These are phyloP conservation scores for Avena eriantha DNA, from an alignment of 176 grass and related monocot genomes.

Conservation along the genomic window DNA sequence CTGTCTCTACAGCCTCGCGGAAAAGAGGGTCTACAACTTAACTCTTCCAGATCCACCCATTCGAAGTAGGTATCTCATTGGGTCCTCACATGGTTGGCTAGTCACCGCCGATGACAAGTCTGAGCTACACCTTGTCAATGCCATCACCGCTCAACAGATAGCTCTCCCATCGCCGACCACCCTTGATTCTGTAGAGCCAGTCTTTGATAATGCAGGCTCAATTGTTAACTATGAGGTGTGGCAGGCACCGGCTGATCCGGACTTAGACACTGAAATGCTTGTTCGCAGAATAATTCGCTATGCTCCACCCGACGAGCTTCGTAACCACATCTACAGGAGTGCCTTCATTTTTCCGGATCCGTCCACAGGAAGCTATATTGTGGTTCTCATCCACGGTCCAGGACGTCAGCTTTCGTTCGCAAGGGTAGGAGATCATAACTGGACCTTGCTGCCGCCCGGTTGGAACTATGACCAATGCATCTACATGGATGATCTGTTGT, in stretches of 20 bases:
- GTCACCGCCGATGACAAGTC: conserved; percentile 10
- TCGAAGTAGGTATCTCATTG: not conserved
- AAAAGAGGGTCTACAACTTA: conserved; percentile 7
- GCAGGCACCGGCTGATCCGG: not conserved
- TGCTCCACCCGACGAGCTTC: not conserved
- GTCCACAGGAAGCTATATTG: conserved; percentile 6
- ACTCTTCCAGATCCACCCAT: conserved; percentile 8
- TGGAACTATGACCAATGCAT: not conserved
- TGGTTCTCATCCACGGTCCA: not conserved
- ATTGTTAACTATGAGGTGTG: not conserved
- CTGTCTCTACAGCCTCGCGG: not conserved
- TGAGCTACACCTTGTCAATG: conserved; percentile 10
- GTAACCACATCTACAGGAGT: not conserved
- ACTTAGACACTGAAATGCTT: not conserved
- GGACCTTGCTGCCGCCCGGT: not conserved
- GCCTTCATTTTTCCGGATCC: not conserved
- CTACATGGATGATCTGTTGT: not conserved
- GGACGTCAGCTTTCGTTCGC: not conserved
- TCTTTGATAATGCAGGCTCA: not conserved
- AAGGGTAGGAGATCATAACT: not conserved
- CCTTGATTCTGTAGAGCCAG: not conserved
- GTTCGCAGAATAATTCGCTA: not conserved
- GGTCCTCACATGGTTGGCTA: conserved; percentile 4
- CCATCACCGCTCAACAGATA: not conserved
- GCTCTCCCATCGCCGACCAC: not conserved